Evolutionary conservation across 805 yeast genomes (phyloP).

Genomic region (Tetrapisispora arboricola): DNA sequence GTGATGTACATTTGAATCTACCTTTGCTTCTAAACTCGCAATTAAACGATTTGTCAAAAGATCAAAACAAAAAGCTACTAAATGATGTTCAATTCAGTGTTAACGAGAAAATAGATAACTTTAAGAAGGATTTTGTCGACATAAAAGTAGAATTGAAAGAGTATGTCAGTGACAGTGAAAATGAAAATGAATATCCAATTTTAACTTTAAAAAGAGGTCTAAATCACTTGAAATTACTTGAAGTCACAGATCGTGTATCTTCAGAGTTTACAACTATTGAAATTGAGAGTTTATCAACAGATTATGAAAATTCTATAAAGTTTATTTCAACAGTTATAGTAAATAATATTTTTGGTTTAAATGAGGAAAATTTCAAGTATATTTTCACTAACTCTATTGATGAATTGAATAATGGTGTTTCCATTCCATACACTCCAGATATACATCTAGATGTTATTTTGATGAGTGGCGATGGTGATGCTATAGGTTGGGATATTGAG

Average conservation of each 20-base stretch:
- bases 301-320: background rate
- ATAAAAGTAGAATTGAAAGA: background rate
- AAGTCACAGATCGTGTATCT: background rate
- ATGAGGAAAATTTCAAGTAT: background rate
- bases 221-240: background rate
- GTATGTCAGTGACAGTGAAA: too few relatives aligned
- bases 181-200: background rate
- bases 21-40: slow-evolving; percentile 30
- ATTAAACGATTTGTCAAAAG: background rate
- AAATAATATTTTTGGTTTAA: background rate
- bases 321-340: background rate
- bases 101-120: background rate
- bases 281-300: background rate
- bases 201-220: background rate
- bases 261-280: background rate
- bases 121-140: background rate
- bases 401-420: background rate
- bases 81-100: background rate
- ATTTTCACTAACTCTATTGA: background rate
- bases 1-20: slow-evolving; percentile 35
- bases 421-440: slow-evolving; percentile 39
- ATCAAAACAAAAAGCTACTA: background rate
- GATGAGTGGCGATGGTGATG: slow-evolving; percentile 57
- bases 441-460: slow-evolving; percentile 68
- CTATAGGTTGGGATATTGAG: slow-evolving; percentile 67